These are phyloP conservation scores for Geoglossum glabrum DNA, from an alignment of 495 filamentous ascomycete species.

Conservation along the genomic window DNA sequence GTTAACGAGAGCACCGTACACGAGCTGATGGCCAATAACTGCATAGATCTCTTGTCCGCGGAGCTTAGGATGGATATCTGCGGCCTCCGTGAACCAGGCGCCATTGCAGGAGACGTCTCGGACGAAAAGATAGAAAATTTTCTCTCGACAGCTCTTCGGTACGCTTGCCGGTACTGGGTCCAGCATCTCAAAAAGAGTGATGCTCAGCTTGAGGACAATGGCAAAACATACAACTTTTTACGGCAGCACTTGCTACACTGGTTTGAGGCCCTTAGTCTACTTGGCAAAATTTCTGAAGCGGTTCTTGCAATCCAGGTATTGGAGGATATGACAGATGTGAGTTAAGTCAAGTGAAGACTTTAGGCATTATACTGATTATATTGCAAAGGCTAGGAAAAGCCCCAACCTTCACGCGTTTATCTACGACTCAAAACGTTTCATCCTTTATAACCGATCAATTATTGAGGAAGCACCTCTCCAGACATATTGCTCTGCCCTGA, in stretches of 20 bases:
- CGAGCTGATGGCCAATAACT: conserved; percentile 20
- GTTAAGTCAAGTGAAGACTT: not conserved
- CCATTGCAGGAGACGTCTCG: conserved; percentile 5
- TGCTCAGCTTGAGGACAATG: not conserved
- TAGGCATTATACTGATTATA: not conserved
- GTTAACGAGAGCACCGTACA: too few species aligned
- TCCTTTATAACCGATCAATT: too few species aligned
- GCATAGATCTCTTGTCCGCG: conserved; percentile 18
- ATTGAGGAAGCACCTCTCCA: conserved; percentile 16
- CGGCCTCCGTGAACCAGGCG: conserved; percentile 15
- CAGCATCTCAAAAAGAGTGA: conserved; percentile 22
- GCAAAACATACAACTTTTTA: not conserved
- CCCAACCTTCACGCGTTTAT: conserved; percentile 11
- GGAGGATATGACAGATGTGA: not conserved
- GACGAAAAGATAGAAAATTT: conserved; percentile 7
- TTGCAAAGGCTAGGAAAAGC: too few species aligned
- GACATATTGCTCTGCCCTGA: conserved; percentile 8
- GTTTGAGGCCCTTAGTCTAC: not conserved
- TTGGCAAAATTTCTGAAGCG: not conserved
- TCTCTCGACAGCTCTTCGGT: conserved; percentile 17
- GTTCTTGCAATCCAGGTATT: not conserved
- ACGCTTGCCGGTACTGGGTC: conserved; percentile 27
- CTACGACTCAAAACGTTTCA: conserved; percentile 19
- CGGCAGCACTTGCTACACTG: not conserved
- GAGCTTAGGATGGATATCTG: conserved; percentile 22